Percentiles rank a stretch among this genome's conserved stretches.
phyloP scores from a whole-genome alignment of 2,329 filamentous ascomycete species.

The Paracoccidioides brasiliensis region DNA sequence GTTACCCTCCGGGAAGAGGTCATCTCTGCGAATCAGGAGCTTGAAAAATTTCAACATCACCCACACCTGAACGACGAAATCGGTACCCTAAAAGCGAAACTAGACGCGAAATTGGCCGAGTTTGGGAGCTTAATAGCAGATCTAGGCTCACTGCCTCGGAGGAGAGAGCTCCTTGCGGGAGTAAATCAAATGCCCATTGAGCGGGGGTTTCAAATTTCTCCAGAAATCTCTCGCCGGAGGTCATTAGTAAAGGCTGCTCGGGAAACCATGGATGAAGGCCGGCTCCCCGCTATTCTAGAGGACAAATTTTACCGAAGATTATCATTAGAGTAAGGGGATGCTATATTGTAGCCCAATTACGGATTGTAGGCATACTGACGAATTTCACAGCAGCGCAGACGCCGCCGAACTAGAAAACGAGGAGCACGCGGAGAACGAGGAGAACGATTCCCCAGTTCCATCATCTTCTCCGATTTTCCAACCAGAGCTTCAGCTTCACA shows the following conservation, averaged over 20 bases:
- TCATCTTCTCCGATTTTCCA: slow-evolving; percentile 40
- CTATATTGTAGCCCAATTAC: neutral
- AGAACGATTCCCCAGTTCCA: slow-evolving; percentile 20
- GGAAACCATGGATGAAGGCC: slow-evolving; percentile 16
- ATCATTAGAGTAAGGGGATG: slow-evolving; percentile 40
- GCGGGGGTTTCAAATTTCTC: neutral
- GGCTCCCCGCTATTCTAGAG: slow-evolving; percentile 47
- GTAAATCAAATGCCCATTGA: neutral
- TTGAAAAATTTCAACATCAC: slow-evolving; percentile 36
- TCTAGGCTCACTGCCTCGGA: slow-evolving; percentile 34
- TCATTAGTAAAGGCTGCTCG: slow-evolving; percentile 10
- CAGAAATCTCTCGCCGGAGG: slow-evolving; percentile 6
- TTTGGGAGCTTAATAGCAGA: slow-evolving; percentile 42
- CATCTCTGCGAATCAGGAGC: slow-evolving; percentile 42
- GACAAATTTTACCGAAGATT: slow-evolving; percentile 44
- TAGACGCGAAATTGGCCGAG: slow-evolving; percentile 46
- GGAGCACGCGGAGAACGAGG: slow-evolving; percentile 13
- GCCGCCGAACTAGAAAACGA: slow-evolving; percentile 19
- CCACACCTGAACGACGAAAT: slow-evolving; percentile 36
- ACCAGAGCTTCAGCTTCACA: slow-evolving; percentile 33
- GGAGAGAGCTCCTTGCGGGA: neutral
- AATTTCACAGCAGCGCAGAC: slow-evolving; percentile 23
- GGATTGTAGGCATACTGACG: slow-evolving; percentile 1
- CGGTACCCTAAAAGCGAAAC: slow-evolving; percentile 38
- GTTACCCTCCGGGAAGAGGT: slow-evolving; percentile 46